phyloP scores from a whole-genome alignment of 2,329 filamentous ascomycete genomes.

The Keithomyces neogunnii region DNA sequence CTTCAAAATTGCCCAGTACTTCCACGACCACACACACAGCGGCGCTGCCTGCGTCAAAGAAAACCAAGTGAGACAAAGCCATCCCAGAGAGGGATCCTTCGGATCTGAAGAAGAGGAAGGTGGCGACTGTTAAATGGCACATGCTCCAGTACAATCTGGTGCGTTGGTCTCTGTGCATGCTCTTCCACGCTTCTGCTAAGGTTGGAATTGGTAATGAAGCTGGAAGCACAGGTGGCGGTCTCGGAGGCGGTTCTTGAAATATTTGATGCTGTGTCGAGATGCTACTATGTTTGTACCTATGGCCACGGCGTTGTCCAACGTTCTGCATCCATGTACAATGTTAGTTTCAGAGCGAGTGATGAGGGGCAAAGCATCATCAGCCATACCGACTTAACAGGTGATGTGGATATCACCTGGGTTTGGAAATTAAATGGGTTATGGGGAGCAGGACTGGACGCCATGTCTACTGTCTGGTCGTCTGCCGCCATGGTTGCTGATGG shows the following conservation, averaged over 20 bases:
- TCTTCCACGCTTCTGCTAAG: slow-evolving; percentile 74
- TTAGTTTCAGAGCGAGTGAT: slow-evolving; percentile 1
- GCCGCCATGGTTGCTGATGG: slow-evolving; percentile 9
- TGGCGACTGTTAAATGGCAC: slow-evolving; percentile 76
- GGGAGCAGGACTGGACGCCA: slow-evolving; percentile 12
- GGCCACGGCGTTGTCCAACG: slow-evolving; percentile 83
- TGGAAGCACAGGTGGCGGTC: slow-evolving; percentile 80
- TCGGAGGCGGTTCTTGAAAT: slow-evolving; percentile 82
- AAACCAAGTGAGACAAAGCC: slow-evolving; percentile 82
- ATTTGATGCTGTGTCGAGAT: slow-evolving; percentile 85
- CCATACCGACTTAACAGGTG: slow-evolving; percentile 65
- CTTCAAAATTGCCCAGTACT: slow-evolving; percentile 91
- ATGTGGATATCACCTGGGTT: slow-evolving; percentile 67
- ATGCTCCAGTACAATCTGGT: slow-evolving; percentile 80
- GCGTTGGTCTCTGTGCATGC: slow-evolving; percentile 83
- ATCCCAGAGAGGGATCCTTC: slow-evolving; percentile 85
- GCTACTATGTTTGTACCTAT: slow-evolving; percentile 96
- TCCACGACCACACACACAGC: slow-evolving; percentile 88
- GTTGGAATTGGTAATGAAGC: slow-evolving; percentile 90
- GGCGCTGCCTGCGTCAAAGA: slow-evolving; percentile 91
- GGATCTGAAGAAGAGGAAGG: slow-evolving; percentile 77
- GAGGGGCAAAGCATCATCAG: background rate
- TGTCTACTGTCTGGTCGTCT: slow-evolving; percentile 1
- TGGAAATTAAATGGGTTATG: slow-evolving; percentile 90
- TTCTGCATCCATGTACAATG: slow-evolving; percentile 42